Evolutionary conservation across 352 stramenopile species (phyloP).

Genomic region (Phytopythium vexans): DNA sequence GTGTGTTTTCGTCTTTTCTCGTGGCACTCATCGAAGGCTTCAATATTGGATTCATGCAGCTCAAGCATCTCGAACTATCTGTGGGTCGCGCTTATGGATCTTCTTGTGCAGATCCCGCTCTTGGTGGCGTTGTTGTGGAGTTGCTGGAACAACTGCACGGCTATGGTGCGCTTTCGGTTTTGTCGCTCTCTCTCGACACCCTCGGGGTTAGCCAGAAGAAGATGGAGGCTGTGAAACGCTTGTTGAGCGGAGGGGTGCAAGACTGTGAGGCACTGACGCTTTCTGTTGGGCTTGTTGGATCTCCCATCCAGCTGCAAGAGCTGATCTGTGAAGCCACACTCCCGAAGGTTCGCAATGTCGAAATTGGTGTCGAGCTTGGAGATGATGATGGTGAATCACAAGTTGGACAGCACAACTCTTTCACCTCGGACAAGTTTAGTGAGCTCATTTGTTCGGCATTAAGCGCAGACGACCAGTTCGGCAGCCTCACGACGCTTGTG

Average conservation of each 20-base stretch:
- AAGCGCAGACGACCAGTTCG: not conserved
- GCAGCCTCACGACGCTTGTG: not conserved
- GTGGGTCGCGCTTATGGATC: slow-evolving; percentile 4
- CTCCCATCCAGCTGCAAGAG: slow-evolving; percentile 11
- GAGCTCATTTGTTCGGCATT: not conserved
- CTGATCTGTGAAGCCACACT: slow-evolving; percentile 15
- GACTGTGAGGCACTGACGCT: slow-evolving; percentile 47
- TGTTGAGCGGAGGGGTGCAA: slow-evolving; percentile 38
- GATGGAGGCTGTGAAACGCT: slow-evolving; percentile 17
- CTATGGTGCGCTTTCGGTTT: slow-evolving; percentile 17
- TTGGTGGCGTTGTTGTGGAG: slow-evolving; percentile 6
- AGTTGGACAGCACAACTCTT: too few relatives aligned
- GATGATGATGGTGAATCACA: not conserved
- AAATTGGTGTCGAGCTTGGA: slow-evolving; percentile 11
- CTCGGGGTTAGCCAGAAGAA: slow-evolving; percentile 5
- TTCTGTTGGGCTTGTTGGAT: slow-evolving; percentile 15
- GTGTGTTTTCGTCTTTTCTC: slow-evolving; percentile 13
- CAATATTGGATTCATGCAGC: slow-evolving; percentile 40
- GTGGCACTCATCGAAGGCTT: slow-evolving; percentile 40
- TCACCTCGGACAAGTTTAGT: not conserved
- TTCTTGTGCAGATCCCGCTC: too few relatives aligned
- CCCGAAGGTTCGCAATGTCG: slow-evolving; percentile 15
- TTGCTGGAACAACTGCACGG: slow-evolving; percentile 16
- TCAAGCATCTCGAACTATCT: slow-evolving; percentile 49
- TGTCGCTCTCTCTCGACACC: slow-evolving; percentile 7